These are phyloP conservation scores for Penicillium tannophilum DNA, from an alignment of 495 filamentous ascomycete species.

Conservation along the genomic window DNA sequence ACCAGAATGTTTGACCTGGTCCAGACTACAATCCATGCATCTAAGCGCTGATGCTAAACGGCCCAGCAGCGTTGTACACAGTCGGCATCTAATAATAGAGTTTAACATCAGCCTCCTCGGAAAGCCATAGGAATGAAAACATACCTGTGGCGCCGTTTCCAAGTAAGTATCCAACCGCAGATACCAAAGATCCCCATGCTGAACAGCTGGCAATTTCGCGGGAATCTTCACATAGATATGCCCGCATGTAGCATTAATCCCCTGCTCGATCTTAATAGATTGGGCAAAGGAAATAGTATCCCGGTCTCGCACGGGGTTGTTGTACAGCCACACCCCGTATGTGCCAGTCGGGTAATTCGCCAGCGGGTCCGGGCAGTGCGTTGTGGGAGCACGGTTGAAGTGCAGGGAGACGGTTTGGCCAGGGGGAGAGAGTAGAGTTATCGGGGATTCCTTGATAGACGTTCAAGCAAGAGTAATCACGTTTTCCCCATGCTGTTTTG, in stretches of 20 bases:
- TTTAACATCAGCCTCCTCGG: slow-evolving; percentile 5
- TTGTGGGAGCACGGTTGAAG: slow-evolving; percentile 36
- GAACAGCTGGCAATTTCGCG: slow-evolving; percentile 29
- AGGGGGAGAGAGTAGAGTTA: slow-evolving; percentile 30
- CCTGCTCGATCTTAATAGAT: slow-evolving; percentile 25
- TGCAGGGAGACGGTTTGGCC: slow-evolving; percentile 30
- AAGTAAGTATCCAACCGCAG: slow-evolving; percentile 32
- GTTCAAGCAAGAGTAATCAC: slow-evolving; percentile 43
- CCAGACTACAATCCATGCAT: not conserved
- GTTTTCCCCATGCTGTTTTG: slow-evolving; percentile 40
- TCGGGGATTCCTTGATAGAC: slow-evolving; percentile 42
- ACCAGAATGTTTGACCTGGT: not conserved
- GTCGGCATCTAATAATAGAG: slow-evolving; percentile 31
- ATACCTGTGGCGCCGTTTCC: slow-evolving; percentile 38
- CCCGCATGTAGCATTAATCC: slow-evolving; percentile 24
- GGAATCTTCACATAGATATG: slow-evolving; percentile 34
- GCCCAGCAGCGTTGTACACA: slow-evolving; percentile 36
- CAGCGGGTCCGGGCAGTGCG: slow-evolving; percentile 28
- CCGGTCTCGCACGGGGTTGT: slow-evolving; percentile 36
- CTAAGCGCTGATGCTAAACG: slow-evolving; percentile 30
- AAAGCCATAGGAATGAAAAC: slow-evolving; percentile 10
- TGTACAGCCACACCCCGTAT: slow-evolving; percentile 40
- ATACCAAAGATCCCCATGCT: slow-evolving; percentile 39
- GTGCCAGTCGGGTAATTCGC: slow-evolving; percentile 24
- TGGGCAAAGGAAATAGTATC: slow-evolving; percentile 28